Conservation (phyloP, 257 asterid species). For the Rehmannia glutinosa region DNA sequence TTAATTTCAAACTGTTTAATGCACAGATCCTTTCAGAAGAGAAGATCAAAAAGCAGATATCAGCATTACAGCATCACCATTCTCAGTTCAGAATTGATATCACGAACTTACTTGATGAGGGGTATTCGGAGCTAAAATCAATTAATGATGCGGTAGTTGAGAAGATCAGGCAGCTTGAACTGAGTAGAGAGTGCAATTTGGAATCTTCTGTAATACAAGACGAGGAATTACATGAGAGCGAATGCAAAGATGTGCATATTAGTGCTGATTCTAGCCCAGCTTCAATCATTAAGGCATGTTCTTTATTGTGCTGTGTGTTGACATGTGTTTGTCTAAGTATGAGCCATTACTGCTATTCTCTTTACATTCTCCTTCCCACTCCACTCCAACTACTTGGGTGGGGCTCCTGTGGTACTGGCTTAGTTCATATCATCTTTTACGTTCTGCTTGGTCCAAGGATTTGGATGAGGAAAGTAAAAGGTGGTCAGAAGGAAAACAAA, state of each 20-base stretch:
- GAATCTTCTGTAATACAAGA: slow-evolving; percentile 34
- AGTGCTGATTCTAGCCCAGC: slow-evolving; percentile 41
- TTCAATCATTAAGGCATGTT: slow-evolving; percentile 45
- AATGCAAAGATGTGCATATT: slow-evolving; percentile 70
- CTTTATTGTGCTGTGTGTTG: too few relatives aligned
- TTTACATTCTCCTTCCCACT: too few relatives aligned
- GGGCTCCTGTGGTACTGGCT: too few relatives aligned
- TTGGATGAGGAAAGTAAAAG: neutral
- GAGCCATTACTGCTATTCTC: too few relatives aligned
- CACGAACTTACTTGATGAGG: slow-evolving; percentile 62
- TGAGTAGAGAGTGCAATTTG: slow-evolving; percentile 28
- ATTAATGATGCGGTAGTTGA: slow-evolving; percentile 44
- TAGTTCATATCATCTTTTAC: too few relatives aligned
- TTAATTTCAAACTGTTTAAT: slow-evolving; percentile 18
- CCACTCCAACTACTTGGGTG: too few relatives aligned
- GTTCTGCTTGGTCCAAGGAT: neutral
- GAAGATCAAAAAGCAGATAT: slow-evolving; percentile 52
- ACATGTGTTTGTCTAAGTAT: too few relatives aligned
- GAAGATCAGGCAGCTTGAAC: slow-evolving; percentile 55
- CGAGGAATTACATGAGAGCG: slow-evolving; percentile 38
- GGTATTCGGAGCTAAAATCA: slow-evolving; percentile 60
- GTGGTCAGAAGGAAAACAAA: too few relatives aligned
- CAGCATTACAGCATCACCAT: slow-evolving; percentile 40
- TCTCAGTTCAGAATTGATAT: slow-evolving; percentile 48
- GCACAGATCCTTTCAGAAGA: slow-evolving; percentile 52